Base-by-base conservation (phyloP, 257 asterid genomes). In the Salvia hispanica region DNA sequence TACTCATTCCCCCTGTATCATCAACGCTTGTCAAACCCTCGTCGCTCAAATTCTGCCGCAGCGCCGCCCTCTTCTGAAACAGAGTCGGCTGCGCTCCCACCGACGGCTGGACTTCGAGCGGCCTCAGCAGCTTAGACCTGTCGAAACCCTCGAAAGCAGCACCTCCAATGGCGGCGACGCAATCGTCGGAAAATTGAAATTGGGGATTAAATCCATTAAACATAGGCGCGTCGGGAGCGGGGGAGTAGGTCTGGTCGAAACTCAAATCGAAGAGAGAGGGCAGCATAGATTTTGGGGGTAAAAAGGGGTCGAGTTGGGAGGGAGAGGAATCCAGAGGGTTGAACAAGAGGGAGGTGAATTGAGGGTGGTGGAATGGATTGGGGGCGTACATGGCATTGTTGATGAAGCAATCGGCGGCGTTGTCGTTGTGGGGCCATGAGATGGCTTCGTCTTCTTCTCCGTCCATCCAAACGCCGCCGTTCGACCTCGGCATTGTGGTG, bases 1-100 rank as follows among this genome's bases (percentile, higher is more conserved):
- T 42, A 64, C 62, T 70, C 72, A 72, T 53, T 36, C 71, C 81
- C 9, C 67, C 81, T 0, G 79, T 70, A n/a, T 74, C 80, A 33
- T 74, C 83, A 67, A 78, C 61, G n/a, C 79, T 73, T 40, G 79
- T 80, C 73, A 72, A 67, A 50, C 45, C 76, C 80, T 80, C 80
- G 13, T 77, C 82, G 76, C 78, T 69, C 14, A 53, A 55, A 59
- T 79, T 50, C 70, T 77, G 81, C 72, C 82, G 76, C 74, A 74
- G 40, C 59, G 87, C 82, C 47, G 83, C 85, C 66, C 85, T 64
- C 78, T 80, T 80, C 78, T 83, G 83, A 31, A 83, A 83, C 55
- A 80, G 80, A 42, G 83, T 78, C 36, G 83, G 83, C 62, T 48
- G 83, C 25, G 74, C 80, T 62, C 85, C 88, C 4, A 72, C 50